Base-by-base conservation (phyloP, 306 rosid genomes). In the Lotus japonicus region DNA sequence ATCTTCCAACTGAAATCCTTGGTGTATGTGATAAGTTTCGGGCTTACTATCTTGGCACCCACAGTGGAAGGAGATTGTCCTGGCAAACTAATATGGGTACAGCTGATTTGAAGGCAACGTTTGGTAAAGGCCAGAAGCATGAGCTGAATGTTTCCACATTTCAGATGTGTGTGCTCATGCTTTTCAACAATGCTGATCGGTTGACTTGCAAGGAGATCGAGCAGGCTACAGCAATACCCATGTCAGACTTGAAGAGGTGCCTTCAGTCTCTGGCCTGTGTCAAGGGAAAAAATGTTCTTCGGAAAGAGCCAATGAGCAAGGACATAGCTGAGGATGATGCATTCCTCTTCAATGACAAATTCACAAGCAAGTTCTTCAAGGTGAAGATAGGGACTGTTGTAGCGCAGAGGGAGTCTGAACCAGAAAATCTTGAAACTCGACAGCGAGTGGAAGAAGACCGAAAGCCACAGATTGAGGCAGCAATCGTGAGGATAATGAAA, bases 61-160 rank as follows among this genome's bases (percentile, higher is more conserved):
- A 84, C 16, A 84, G 66, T 51, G 88, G 88, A 23, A 72, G 88
- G 73, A 80, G 85, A 68, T 65, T 84, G 74, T 80, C 85, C 31
- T 84, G 88, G 88, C 85, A 84, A 77, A 78, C 88, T 5, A 84
- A 70, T 43, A 84, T 84, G 88, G 88, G 88, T 38, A 71, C 82
- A 11, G 88, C 85, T 57, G 88, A 84, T 56, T 74, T 84, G 51
- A 84, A 74, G 64, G 83, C 83, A 50, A 67, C 71, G 38, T 84
- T 84, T 51, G 85, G 79, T 3, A 77, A 80, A 62, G 79, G 83
- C 75, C 81, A 74, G 67, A 84, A 77, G 81, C 88, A 84, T 57
- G 85, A 84, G 83, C 68, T 84, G 69, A 84, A 77, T 74, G 88
- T 80, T 71, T 84, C 88, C 28, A 84, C 88, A 43, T 80, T 77